These are phyloP conservation scores for Septoria petroselini DNA, from an alignment of 2,329 filamentous ascomycete species.

Conservation along the genomic window DNA sequence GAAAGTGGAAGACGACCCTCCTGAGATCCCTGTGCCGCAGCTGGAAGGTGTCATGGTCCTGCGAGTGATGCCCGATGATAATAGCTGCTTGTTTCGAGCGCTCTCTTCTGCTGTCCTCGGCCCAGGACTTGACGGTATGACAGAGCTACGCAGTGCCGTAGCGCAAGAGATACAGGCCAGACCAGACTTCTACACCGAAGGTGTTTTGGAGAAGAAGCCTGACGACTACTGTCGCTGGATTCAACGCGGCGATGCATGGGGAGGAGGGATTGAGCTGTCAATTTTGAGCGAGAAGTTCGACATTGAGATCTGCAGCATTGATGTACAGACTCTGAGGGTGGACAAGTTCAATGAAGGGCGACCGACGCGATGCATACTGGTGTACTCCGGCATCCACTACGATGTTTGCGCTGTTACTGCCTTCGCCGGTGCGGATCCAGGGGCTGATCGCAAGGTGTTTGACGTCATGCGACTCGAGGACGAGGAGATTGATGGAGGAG, in stretches of 20 bases:
- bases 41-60: slow-evolving; percentile 63
- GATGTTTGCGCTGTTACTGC: slow-evolving; percentile 78
- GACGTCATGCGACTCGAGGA: slow-evolving; percentile 43
- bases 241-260: slow-evolving; percentile 77
- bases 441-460: slow-evolving; percentile 77
- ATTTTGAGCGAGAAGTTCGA: slow-evolving; percentile 82
- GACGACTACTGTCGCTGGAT: slow-evolving; percentile 80
- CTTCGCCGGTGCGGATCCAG: slow-evolving; percentile 61
- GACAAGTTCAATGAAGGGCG: slow-evolving; percentile 77
- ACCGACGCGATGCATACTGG: slow-evolving; percentile 67
- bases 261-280: slow-evolving; percentile 83
- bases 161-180: slow-evolving; percentile 74
- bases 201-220: slow-evolving; percentile 67
- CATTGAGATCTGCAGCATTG: slow-evolving; percentile 79
- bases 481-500: slow-evolving; percentile 49
- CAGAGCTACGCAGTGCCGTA: slow-evolving; percentile 71
- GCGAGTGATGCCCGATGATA: slow-evolving; percentile 95
- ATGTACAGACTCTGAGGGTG: slow-evolving; percentile 66
- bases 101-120: slow-evolving; percentile 76
- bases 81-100: slow-evolving; percentile 89
- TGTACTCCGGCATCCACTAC: slow-evolving; percentile 93
- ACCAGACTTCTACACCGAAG: slow-evolving; percentile 69
- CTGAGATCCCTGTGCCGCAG: slow-evolving; percentile 57
- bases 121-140: slow-evolving; percentile 61
- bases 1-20: slow-evolving; percentile 55